These are phyloP conservation scores for Alternaria angustiovoidea DNA, from an alignment of 2,329 filamentous ascomycete genomes.

Conservation along the genomic window DNA sequence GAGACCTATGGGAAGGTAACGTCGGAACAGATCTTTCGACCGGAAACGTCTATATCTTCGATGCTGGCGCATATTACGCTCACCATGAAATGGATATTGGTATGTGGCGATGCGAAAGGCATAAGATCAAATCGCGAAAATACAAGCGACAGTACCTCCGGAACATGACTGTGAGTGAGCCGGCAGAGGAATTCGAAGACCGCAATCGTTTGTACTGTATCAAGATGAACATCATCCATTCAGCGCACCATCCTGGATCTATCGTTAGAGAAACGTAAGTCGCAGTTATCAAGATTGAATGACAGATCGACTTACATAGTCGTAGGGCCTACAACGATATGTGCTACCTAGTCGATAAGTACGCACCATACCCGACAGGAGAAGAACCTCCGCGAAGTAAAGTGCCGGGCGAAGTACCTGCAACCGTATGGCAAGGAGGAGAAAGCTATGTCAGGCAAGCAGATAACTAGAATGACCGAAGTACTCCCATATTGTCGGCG, in stretches of 20 bases:
- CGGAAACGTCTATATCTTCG: neutral
- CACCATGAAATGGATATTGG: neutral
- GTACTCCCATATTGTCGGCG: too few species aligned
- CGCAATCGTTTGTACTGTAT: neutral
- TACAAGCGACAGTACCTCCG: neutral
- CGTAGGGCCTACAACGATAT: neutral
- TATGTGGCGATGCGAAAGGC: neutral
- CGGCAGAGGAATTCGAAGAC: neutral
- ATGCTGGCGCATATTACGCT: neutral
- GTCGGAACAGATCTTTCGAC: neutral
- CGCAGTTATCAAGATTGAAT: neutral
- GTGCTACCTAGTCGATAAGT: neutral
- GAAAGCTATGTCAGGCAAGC: too few species aligned
- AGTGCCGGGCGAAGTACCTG: neutral
- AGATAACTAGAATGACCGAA: too few species aligned
- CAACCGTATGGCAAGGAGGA: neutral
- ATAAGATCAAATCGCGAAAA: neutral
- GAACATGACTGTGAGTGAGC: neutral
- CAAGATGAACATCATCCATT: neutral
- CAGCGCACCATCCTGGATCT: neutral
- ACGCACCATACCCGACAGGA: neutral
- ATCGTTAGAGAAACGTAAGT: neutral
- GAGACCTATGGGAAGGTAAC: neutral
- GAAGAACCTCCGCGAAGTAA: neutral
- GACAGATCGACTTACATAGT: rapidly evolving